Conservation (phyloP, 148 eudicot species). For the Cornus controversa region DNA sequence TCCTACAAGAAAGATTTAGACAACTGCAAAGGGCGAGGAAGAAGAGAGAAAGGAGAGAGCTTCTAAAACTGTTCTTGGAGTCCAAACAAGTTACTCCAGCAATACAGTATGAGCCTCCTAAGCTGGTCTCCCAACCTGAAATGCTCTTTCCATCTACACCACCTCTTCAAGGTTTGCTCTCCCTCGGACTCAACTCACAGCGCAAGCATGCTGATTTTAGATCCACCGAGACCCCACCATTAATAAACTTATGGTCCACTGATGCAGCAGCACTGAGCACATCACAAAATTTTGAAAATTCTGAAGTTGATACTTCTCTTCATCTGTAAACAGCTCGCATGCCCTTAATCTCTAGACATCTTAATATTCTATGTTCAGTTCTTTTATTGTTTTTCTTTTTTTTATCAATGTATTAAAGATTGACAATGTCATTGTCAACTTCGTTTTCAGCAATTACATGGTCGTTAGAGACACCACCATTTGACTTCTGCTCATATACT, state of each 20-base stretch:
- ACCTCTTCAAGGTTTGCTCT: not conserved
- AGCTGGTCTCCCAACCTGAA: not conserved
- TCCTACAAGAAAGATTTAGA: slow-evolving; percentile 26
- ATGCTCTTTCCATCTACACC: not conserved
- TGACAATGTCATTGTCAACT: not conserved
- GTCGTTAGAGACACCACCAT: not conserved
- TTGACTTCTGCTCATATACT: not conserved
- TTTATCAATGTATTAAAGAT: not conserved
- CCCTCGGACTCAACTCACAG: slow-evolving; percentile 12
- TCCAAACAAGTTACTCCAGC: not conserved
- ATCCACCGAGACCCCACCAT: not conserved
- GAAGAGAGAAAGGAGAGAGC: slow-evolving; percentile 18
- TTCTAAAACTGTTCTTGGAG: slow-evolving; percentile 17
- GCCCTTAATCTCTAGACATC: not conserved
- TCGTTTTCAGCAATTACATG: not conserved
- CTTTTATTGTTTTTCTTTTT: not conserved
- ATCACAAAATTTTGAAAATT: not conserved
- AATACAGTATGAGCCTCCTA: not conserved
- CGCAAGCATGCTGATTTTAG: slow-evolving; percentile 6
- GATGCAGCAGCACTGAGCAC: not conserved
- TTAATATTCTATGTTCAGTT: not conserved
- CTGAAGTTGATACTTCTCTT: slow-evolving; percentile 24
- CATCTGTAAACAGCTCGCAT: slow-evolving; percentile 11
- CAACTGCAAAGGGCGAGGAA: slow-evolving; percentile 14
- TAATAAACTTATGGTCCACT: not conserved